phyloP scores from a whole-genome alignment of 2,329 filamentous ascomycete species.

The Lasiodiplodia sp. region DNA sequence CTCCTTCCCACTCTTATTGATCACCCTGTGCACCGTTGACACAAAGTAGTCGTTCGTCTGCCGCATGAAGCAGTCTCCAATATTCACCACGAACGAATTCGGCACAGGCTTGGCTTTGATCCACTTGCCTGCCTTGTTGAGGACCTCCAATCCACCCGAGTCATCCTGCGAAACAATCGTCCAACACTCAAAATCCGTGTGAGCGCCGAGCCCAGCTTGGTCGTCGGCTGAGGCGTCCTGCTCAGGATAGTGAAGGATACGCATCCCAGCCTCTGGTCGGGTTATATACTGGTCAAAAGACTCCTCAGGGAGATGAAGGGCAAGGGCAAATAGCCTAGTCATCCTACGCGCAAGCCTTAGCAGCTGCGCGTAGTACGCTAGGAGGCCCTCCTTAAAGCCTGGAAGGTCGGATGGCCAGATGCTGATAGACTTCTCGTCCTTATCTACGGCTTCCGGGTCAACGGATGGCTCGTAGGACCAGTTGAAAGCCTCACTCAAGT shows the following conservation, averaged over 20 bases:
- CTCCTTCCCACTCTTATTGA: conserved; percentile 45
- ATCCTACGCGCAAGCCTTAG: conserved; percentile 49
- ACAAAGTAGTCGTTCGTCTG: conserved; percentile 51
- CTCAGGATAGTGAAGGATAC: conserved; percentile 52
- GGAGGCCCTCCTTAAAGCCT: conserved; percentile 48
- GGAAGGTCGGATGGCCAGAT: conserved; percentile 44
- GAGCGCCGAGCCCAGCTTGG: conserved; percentile 50
- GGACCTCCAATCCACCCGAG: conserved; percentile 45
- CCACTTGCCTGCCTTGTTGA: conserved; percentile 52
- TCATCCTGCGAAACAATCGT: conserved; percentile 47
- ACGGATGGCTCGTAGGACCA: conserved; percentile 36
- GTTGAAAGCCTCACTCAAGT: conserved; percentile 41
- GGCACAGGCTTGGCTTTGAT: conserved; percentile 47
- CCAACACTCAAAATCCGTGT: conserved; percentile 54
- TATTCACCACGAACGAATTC: conserved; percentile 51
- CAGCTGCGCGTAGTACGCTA: conserved; percentile 46
- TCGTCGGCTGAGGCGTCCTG: conserved; percentile 40
- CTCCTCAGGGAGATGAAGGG: conserved; percentile 49
- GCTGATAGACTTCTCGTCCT: conserved; percentile 33
- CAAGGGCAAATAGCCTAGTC: conserved; percentile 47
- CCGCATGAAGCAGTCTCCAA: conserved; percentile 51
- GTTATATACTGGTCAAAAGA: conserved; percentile 49
- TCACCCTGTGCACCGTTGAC: conserved; percentile 54
- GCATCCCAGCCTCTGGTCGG: conserved; percentile 53
- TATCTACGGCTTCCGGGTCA: conserved; percentile 33